Evolutionary conservation across 2,329 filamentous ascomycete species (phyloP).

Genomic region (Fusarium sp.): DNA sequence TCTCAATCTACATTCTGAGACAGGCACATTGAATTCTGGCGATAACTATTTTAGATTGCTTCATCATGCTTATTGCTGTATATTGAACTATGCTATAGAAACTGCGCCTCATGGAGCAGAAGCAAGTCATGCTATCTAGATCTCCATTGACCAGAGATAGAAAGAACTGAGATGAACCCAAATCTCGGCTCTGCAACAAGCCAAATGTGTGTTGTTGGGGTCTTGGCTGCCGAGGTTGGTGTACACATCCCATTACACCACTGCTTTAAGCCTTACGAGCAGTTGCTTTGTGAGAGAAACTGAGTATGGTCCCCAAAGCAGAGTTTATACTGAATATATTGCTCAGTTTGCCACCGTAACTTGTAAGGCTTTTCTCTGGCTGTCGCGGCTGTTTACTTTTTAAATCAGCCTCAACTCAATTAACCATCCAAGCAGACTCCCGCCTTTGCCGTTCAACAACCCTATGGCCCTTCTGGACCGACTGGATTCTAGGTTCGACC

Average conservation of each 20-base stretch:
- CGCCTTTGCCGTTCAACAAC: conserved; percentile 28
- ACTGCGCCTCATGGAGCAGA: neutral
- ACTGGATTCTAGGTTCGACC: neutral
- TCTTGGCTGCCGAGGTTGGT: conserved; percentile 4
- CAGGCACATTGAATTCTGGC: neutral
- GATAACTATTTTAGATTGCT: conserved; percentile 9
- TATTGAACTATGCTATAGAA: neutral
- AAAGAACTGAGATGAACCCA: conserved; percentile 10
- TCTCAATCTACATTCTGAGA: conserved; percentile 10
- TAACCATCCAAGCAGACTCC: conserved; percentile 13
- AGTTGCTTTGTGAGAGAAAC: neutral
- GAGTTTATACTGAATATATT: neutral
- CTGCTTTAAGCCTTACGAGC: neutral
- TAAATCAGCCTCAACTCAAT: conserved; percentile 6
- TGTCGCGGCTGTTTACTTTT: conserved; percentile 30
- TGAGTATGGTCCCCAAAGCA: neutral
- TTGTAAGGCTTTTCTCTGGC: neutral
- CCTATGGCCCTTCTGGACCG: neutral
- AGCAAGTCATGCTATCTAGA: conserved; percentile 4
- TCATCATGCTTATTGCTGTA: conserved; percentile 9
- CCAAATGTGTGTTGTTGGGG: conserved; percentile 7
- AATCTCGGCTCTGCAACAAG: conserved; percentile 21
- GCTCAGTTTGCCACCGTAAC: neutral
- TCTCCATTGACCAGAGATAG: conserved; percentile 12
- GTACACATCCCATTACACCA: neutral